Evolutionary conservation across 208 protist genomes (phyloP), one percentile per base, ranked within the genome.

Genomic region (Acanthamoeba sp.): DNA sequence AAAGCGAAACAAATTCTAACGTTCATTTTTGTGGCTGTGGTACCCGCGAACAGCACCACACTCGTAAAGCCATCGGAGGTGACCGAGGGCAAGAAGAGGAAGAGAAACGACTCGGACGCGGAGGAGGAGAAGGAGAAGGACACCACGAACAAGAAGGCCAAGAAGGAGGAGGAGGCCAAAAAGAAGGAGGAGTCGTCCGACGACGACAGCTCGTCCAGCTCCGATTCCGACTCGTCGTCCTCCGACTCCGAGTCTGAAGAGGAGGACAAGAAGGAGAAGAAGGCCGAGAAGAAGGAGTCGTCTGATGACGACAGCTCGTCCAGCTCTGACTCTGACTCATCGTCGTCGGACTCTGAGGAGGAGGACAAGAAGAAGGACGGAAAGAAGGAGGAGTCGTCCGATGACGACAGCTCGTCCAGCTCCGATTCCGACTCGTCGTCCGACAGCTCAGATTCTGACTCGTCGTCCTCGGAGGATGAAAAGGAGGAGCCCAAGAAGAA

Each of bases 61-160:
- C 14, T n/a, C 55, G 55, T 20, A n/a, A 50, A 50, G 45, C 55
- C 55, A 4, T 12, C 55, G 22, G 55, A n/a, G 18, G 55, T 62
- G 55, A 62, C 18, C 55, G 55, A 62, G 16, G 55, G 84, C 52
- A 69, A 95, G 24, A 89, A 84, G 42, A 82, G 82, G 42, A 59
- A 55, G 32, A 59, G 42, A 22, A 94, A 38, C 22, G 73, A 80
- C 20, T 64, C n/a, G 69, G 69, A 87, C 14, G 80, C 89, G 0
- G 57, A 95, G 71, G 36, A 95, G 18, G 59, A 94, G 92, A 42
- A 95, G 20, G 27, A 95, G 55, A 85, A 87, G 52, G 42, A 94
- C n/a, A 14, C 38, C 62, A 78, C 57, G 22, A 64, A 64, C 32
- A 84, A 91, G 42, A 32, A 71, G 89, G 38, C 29, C 36, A 78